Percentiles rank a stretch among this genome's conserved stretches.
These are phyloP conservation scores for Intubia oerlemansii DNA, from an alignment of 2,329 filamentous ascomycete genomes.

Conservation along the genomic window DNA sequence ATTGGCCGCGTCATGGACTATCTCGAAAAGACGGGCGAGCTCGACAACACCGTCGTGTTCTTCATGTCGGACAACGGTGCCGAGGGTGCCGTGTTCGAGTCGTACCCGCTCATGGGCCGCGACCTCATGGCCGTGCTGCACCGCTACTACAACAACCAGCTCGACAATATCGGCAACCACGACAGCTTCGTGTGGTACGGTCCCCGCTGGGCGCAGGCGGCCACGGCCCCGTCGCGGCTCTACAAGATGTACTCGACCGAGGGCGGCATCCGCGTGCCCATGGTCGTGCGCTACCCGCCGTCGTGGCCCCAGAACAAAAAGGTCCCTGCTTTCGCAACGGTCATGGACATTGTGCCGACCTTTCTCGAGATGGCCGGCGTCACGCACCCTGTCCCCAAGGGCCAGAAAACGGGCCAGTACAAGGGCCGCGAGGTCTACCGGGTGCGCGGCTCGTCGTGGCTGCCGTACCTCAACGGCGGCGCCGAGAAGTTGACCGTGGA, in stretches of 20 bases:
- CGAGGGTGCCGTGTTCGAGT: conserved; percentile 5
- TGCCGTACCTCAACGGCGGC: conserved; percentile 8
- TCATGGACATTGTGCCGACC: conserved; percentile 28
- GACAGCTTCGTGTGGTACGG: conserved; percentile 37
- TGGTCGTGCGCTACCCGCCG: conserved; percentile 15
- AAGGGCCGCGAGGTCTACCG: conserved; percentile 14
- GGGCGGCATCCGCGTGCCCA: conserved; percentile 29
- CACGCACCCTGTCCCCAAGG: conserved; percentile 22
- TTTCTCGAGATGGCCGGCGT: conserved; percentile 25
- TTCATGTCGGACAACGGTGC: conserved; percentile 7
- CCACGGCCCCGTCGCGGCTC: conserved; percentile 12
- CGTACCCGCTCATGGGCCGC: conserved; percentile 6
- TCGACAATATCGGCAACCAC: conserved; percentile 31
- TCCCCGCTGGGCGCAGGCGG: conserved; percentile 24
- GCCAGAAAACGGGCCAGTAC: conserved; percentile 17
- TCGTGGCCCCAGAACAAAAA: conserved; percentile 15
- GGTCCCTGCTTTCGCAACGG: conserved; percentile 24
- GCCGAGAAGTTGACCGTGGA: conserved; percentile 1
- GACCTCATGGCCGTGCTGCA: conserved; percentile 12
- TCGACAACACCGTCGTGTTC: conserved; percentile 29
- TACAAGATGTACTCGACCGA: conserved; percentile 19
- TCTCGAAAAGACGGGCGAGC: conserved; percentile 30
- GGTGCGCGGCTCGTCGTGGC: conserved; percentile 11
- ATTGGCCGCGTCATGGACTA: conserved; percentile 37
- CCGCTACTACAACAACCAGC: conserved; percentile 32